phyloP scores from a whole-genome alignment of 345 rosid genomes.

The Boechera stricta region DNA sequence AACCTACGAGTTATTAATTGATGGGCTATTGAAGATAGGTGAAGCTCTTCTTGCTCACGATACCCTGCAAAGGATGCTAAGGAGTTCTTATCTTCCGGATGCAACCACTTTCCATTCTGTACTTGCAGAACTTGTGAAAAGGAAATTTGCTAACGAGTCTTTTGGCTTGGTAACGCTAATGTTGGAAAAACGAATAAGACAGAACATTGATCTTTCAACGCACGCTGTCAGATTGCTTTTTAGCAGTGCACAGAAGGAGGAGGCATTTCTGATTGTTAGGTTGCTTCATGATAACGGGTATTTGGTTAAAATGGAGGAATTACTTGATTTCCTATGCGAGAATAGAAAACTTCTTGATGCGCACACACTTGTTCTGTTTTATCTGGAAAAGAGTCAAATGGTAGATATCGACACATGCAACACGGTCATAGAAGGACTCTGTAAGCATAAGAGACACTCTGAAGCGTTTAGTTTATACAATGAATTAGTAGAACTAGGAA shows the following conservation, averaged over 20 bases:
- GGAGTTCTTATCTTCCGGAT: constrained; percentile 67
- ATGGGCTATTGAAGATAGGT: constrained; percentile 61
- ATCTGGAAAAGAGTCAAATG: constrained; percentile 61
- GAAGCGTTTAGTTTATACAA: constrained; percentile 76
- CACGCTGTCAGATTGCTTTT: constrained; percentile 59
- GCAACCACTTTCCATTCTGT: constrained; percentile 65
- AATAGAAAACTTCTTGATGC: constrained; percentile 58
- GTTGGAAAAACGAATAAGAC: constrained; percentile 68
- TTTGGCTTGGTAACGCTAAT: constrained; percentile 58
- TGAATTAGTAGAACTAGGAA: constrained; percentile 68
- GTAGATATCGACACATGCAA: constrained; percentile 52
- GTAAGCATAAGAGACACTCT: constrained; percentile 53
- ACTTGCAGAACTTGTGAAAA: constrained; percentile 62
- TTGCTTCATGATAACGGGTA: constrained; percentile 65
- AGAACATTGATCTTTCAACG: constrained; percentile 63
- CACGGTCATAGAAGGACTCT: constrained; percentile 64
- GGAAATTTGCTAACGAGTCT: constrained; percentile 56
- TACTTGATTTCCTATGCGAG: constrained; percentile 57
- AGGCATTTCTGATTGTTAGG: constrained; percentile 57
- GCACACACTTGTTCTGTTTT: constrained; percentile 56
- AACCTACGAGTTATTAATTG: constrained; percentile 60
- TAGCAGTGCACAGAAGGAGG: constrained; percentile 47
- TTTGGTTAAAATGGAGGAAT: constrained; percentile 60
- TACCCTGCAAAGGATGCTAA: constrained; percentile 70
- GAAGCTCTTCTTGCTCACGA: constrained; percentile 68